These are phyloP conservation scores for Cucurbitaria berberidis DNA, from an alignment of 2,329 filamentous ascomycete genomes.

Conservation along the genomic window DNA sequence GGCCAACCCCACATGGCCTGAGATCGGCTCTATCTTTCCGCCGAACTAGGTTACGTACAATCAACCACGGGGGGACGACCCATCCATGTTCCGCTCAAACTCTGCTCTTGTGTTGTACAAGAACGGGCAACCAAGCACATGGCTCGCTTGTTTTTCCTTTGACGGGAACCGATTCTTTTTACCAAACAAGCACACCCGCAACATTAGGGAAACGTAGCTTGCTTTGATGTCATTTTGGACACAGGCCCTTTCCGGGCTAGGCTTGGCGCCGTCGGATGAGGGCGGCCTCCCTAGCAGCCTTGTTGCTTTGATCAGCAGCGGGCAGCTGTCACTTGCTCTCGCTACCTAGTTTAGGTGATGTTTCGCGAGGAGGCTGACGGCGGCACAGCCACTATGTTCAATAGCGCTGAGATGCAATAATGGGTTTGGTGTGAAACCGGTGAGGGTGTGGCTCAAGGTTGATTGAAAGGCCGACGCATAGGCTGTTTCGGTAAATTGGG, in stretches of 20 bases:
- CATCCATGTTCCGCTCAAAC: too few species aligned
- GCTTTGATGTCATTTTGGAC: not conserved
- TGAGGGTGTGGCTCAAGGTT: constrained; percentile 1
- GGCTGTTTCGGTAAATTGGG: not conserved
- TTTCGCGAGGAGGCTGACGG: not conserved
- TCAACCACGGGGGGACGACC: not conserved
- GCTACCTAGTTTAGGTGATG: not conserved
- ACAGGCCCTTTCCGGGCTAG: too few species aligned
- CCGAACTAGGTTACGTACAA: constrained; percentile 18
- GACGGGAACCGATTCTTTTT: too few species aligned
- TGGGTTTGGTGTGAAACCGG: too few species aligned
- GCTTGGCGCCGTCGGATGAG: not conserved
- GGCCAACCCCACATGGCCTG: constrained; percentile 7
- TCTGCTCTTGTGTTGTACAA: too few species aligned
- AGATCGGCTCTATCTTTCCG: constrained; percentile 6
- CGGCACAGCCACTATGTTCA: not conserved
- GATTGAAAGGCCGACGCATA: not conserved
- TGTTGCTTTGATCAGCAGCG: not conserved
- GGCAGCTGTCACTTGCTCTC: not conserved
- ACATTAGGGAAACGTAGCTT: too few species aligned
- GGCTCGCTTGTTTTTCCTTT: too few species aligned
- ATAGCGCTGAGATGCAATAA: too few species aligned
- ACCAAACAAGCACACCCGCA: too few species aligned
- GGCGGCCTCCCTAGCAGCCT: not conserved
- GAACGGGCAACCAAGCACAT: not conserved